Base-by-base conservation (phyloP, 495 filamentous ascomycete species). In the Acidiella bohemica region DNA sequence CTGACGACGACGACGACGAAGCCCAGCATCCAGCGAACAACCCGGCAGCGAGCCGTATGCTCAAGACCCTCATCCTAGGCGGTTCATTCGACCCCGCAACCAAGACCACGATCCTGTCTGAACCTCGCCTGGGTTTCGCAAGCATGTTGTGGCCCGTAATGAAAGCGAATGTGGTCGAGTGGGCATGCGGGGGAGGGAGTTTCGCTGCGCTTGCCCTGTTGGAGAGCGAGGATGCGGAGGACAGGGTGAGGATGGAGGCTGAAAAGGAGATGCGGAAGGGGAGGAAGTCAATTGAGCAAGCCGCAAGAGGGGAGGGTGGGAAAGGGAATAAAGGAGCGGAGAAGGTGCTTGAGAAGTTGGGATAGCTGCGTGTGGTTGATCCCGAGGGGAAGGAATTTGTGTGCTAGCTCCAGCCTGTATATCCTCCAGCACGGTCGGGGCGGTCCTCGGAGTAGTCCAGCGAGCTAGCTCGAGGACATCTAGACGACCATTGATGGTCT, bases 51-150 rank as follows among this genome's bases (percentile, higher is more conserved):
- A 82, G 84, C n/a, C 75, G 81, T 35, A 80, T 94, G 76, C 71
- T 93, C 45, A 95, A 93, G 61, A 78, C 78, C 0, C 70, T 99
- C 1, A 81, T 94, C 19, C 72, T 80, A 23, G 88, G 90, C 16
- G 90, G 92, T 8, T 74, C 70, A 18, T 97, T 79, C 57, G 84
- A 94, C 61, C 66, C 65, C 17, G 68, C 65, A 24, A 66, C 68
- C 2, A 83, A 81, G 58, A 70, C 67, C 33, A 62, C 93, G 16
- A 44, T 67, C 56, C 71, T 73, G 42, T 67, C 78, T 13, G 69
- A 81, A n/a, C 84, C 85, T 6, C 63, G 76, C n/a, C 67, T 93
- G 35, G 68, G 74, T 45, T 97, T 95, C 62, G 74, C 84, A 46
- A 68, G 72, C 41, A 60, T 81, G 32, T 62, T 96, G 10, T 96